Evolutionary conservation across 2,329 filamentous ascomycete genomes (phyloP).

Genomic region (Trichoderma sp.): DNA sequence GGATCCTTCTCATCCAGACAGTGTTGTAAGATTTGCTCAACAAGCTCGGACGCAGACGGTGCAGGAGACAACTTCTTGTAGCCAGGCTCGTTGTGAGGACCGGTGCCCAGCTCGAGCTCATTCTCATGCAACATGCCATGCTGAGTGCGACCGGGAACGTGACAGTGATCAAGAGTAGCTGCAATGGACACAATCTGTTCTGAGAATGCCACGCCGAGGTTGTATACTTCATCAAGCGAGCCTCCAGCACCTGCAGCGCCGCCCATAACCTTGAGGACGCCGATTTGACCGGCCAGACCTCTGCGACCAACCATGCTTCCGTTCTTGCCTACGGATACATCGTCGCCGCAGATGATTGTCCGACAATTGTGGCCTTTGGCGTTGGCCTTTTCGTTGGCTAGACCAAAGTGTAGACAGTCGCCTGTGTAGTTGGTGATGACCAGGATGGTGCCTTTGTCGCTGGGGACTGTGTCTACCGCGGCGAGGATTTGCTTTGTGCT

Average conservation of each 20-base stretch:
- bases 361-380: constrained; percentile 55
- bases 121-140: constrained; percentile 51
- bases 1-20: constrained; percentile 59
- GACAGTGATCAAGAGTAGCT: constrained; percentile 62
- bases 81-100: constrained; percentile 67
- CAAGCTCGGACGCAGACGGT: constrained; percentile 51
- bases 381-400: constrained; percentile 60
- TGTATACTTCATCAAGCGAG: constrained; percentile 52
- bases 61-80: constrained; percentile 57
- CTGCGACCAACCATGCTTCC: constrained; percentile 61
- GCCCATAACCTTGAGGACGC: constrained; percentile 60
- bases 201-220: constrained; percentile 52
- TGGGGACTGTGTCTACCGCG: constrained; percentile 58
- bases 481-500: constrained; percentile 64
- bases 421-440: constrained; percentile 68
- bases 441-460: constrained; percentile 57
- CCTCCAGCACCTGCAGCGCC: constrained; percentile 51
- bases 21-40: constrained; percentile 60
- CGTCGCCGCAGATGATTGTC: constrained; percentile 64
- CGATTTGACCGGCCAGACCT: constrained; percentile 62
- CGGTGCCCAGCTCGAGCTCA: constrained; percentile 65
- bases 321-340: constrained; percentile 63
- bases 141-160: constrained; percentile 55
- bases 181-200: constrained; percentile 58
- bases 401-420: constrained; percentile 63